Base-by-base conservation (phyloP, 345 rosid species). In the Euclidium syriacum region DNA sequence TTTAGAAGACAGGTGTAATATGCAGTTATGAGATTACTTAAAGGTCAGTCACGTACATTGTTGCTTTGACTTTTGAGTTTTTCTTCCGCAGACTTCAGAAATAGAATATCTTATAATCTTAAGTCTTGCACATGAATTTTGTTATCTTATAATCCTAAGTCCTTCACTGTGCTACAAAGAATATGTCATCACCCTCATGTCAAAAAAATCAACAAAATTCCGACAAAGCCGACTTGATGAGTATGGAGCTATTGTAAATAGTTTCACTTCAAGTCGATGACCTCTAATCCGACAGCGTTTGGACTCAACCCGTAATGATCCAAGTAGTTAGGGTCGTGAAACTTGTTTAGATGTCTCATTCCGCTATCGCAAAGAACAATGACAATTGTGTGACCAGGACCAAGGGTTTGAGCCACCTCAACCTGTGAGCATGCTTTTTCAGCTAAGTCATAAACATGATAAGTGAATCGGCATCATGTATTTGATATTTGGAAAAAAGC, bases 331-430 rank as follows among this genome's bases (percentile, higher is more conserved):
- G 81, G 70, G 33, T 81, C 75, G 59, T 86, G 88, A 70, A 94
- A 90, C 84, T 86, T 94, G 68, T 89, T 94, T 52, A 94, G 71
- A 78, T 94, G 95, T 73, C 99, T 85, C 92, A 90, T 83, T 58
- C 97, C 97, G 24, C 81, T 86, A 58, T 94, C 97, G 10, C 99
- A 94, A 30, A 90, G 84, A 70, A 94, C 87, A 59, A 96, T 90
- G 49, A 94, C 85, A 38, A 90, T 83, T 0, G 84, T 84, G 74
- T 86, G 97, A 54, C 92, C 95, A n/a, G 91, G 97, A 67, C 97
- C 97, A 60, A 86, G 64, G 22, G 74, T 62, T 68, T 84, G 80
- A 20, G 99, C 97, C 62, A 78, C 90, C 76, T 8, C 96, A 91
- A 43, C 98, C 98, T 0, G 80, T 91, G 30, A 72, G 87, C 0